These are phyloP conservation scores for Solanum corneliomulleri DNA, from an alignment of 257 asterid genomes.

Conservation along the genomic window DNA sequence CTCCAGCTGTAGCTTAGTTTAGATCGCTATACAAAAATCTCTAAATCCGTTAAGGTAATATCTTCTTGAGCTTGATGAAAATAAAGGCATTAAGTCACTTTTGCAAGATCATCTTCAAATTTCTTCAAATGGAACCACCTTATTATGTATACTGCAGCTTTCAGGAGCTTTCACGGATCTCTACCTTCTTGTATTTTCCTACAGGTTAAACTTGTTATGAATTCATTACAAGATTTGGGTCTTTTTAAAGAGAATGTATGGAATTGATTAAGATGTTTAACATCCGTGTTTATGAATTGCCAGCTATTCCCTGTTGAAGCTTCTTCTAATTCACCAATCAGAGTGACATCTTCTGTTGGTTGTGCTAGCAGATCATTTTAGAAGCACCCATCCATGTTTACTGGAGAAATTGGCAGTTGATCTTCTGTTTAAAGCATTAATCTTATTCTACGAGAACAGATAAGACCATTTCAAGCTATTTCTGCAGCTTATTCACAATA, in stretches of 20 bases:
- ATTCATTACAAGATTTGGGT: slow-evolving; percentile 57
- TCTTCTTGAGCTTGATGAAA: background rate
- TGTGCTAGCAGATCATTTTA: background rate
- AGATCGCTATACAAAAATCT: background rate
- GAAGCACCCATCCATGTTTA: background rate
- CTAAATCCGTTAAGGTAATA: background rate
- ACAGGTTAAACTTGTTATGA: slow-evolving; percentile 70
- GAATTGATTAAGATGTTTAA: background rate
- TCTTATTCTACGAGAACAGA: background rate
- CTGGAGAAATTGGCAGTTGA: background rate
- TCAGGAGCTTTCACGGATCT: background rate
- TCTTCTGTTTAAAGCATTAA: background rate
- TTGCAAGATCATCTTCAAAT: background rate
- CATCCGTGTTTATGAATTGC: background rate
- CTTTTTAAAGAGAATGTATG: slow-evolving; percentile 54
- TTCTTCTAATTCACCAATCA: background rate
- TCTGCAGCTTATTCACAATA: background rate
- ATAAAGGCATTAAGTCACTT: background rate
- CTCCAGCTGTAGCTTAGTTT: background rate
- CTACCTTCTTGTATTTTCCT: background rate
- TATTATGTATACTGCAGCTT: background rate
- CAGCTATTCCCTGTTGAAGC: background rate
- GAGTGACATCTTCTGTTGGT: background rate
- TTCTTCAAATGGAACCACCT: background rate
- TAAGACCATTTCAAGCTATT: background rate